These are phyloP conservation scores for Inga oerstediana DNA, from an alignment of 306 rosid genomes.

Conservation along the genomic window DNA sequence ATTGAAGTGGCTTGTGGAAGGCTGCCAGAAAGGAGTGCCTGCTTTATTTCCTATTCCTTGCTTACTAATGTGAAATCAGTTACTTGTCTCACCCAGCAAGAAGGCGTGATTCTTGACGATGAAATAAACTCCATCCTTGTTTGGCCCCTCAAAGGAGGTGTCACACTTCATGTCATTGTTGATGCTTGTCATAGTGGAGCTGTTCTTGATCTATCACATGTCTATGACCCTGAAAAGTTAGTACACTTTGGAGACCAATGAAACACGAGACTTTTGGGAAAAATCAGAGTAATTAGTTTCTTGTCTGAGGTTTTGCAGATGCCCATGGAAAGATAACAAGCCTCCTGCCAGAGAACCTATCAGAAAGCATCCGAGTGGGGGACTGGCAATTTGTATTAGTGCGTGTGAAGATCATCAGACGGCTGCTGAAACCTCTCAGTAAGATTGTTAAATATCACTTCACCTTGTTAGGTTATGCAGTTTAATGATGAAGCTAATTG, in stretches of 20 bases:
- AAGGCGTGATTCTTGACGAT: slow-evolving; percentile 69
- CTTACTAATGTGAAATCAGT: no score
- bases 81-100: slow-evolving; percentile 2
- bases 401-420: slow-evolving; percentile 71
- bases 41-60: no score
- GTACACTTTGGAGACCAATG: background rate
- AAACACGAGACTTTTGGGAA: background rate
- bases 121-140: slow-evolving; percentile 67
- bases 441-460: slow-evolving; percentile 14
- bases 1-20: slow-evolving; percentile 64
- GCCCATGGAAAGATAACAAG: slow-evolving; percentile 49
- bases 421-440: slow-evolving; percentile 72
- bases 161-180: slow-evolving; percentile 74
- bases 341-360: slow-evolving; percentile 59
- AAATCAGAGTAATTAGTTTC: background rate
- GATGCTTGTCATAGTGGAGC: slow-evolving; percentile 94
- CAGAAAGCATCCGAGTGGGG: slow-evolving; percentile 61
- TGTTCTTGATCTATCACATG: slow-evolving; percentile 63
- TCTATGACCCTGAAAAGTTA: slow-evolving; percentile 50
- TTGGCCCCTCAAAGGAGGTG: slow-evolving; percentile 66
- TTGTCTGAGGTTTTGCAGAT: background rate
- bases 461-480: background rate
- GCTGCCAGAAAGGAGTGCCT: slow-evolving; percentile 47
- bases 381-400: slow-evolving; percentile 64
- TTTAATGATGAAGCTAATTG: background rate